Percentiles rank a stretch among this genome's conserved stretches.
These are phyloP conservation scores for Xylariaceae sp. DNA, from an alignment of 2,329 filamentous ascomycete genomes.

Conservation along the genomic window DNA sequence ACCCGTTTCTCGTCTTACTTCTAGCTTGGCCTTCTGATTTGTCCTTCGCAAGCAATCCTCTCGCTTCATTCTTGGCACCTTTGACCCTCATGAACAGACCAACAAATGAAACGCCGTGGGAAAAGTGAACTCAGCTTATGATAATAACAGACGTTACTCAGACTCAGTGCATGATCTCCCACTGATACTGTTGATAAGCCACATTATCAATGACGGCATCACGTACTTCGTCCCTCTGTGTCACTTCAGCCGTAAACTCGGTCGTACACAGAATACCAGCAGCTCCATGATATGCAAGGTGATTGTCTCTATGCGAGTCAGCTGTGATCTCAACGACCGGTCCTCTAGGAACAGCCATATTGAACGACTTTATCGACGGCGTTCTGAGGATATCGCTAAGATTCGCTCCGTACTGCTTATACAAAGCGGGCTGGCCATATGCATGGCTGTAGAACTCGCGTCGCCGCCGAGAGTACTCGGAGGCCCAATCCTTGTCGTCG, in stretches of 20 bases:
- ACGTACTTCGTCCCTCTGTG: neutral
- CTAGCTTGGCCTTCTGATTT: too few relatives aligned
- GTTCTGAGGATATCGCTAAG: neutral
- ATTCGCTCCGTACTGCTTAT: neutral
- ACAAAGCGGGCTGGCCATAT: too few relatives aligned
- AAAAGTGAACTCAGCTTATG: too few relatives aligned
- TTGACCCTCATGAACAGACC: too few relatives aligned
- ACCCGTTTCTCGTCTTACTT: too few relatives aligned
- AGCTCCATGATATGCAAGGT: neutral
- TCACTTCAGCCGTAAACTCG: slow-evolving; percentile 7
- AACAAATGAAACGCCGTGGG: too few relatives aligned
- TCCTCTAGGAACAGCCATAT: too few relatives aligned
- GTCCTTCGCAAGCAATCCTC: too few relatives aligned
- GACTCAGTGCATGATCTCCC: neutral
- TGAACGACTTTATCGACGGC: neutral
- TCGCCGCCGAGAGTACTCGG: neutral
- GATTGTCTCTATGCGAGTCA: neutral
- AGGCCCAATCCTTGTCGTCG: neutral
- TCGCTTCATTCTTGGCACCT: too few relatives aligned
- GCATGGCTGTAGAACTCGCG: neutral
- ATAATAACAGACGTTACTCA: too few relatives aligned
- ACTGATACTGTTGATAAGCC: neutral
- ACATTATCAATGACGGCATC: neutral
- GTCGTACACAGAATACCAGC: slow-evolving; percentile 12
- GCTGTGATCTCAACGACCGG: slow-evolving; percentile 5